These are phyloP conservation scores for Chytridiales sp. DNA, from an alignment of 371 early-diverging fungal genomes.

Conservation along the genomic window DNA sequence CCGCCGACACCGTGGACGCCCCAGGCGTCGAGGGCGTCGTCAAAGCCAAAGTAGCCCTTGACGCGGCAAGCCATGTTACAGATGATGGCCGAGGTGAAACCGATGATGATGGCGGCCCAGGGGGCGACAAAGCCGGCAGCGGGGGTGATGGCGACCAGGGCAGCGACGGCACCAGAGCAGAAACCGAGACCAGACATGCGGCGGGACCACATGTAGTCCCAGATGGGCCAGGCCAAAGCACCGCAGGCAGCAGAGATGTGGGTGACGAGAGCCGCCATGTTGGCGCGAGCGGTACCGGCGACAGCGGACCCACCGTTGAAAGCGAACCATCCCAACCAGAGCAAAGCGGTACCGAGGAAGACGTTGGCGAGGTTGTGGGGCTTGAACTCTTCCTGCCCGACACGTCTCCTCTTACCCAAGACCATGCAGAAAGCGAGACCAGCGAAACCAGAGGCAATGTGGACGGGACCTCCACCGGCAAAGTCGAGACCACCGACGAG, in stretches of 20 bases:
- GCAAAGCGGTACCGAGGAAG: constrained; percentile 78
- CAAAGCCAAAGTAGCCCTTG: constrained; percentile 78
- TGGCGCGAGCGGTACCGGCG: constrained; percentile 77
- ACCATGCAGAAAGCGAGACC: constrained; percentile 84
- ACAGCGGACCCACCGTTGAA: constrained; percentile 75
- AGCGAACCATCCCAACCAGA: constrained; percentile 80
- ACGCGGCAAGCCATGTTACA: constrained; percentile 78
- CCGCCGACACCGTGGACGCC: constrained; percentile 78
- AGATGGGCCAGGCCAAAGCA: constrained; percentile 78
- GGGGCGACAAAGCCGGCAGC: constrained; percentile 86
- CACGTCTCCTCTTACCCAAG: constrained; percentile 72
- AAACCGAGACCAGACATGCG: constrained; percentile 84
- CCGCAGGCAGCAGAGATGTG: constrained; percentile 82
- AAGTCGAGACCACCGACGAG: constrained; percentile 70
- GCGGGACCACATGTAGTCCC: constrained; percentile 73
- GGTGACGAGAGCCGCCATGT: constrained; percentile 80
- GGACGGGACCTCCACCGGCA: constrained; percentile 91
- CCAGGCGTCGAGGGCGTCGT: constrained; percentile 61
- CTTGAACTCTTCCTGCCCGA: constrained; percentile 53
- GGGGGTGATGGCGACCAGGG: constrained; percentile 92
- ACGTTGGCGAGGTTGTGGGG: constrained; percentile 90
- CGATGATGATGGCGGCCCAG: constrained; percentile 78
- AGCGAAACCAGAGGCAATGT: constrained; percentile 85
- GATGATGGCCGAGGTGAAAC: constrained; percentile 65
- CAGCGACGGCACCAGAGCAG: constrained; percentile 90